Conservation (phyloP, 495 filamentous ascomycete species). For the Neurospora sp. region DNA sequence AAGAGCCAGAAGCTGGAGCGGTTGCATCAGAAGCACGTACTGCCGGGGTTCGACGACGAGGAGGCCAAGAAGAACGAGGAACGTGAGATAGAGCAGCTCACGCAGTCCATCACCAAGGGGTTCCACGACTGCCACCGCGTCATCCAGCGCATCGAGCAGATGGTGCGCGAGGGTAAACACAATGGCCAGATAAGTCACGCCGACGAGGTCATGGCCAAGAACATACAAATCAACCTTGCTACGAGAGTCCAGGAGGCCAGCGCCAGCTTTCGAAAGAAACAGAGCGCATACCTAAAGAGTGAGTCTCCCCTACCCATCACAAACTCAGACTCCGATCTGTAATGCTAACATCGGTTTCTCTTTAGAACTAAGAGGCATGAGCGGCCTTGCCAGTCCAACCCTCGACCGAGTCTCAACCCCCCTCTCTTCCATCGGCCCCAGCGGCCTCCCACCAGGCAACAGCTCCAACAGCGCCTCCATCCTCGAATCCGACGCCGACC, state of each 20-base stretch:
- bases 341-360: slow-evolving; percentile 1
- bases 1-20: slow-evolving; percentile 80
- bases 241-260: slow-evolving; percentile 85
- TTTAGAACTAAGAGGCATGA: slow-evolving; percentile 74
- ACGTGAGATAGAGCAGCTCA: slow-evolving; percentile 77
- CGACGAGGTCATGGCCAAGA: slow-evolving; percentile 92
- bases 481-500: slow-evolving; percentile 82
- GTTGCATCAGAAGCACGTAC: slow-evolving; percentile 91
- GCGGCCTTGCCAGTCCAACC: slow-evolving; percentile 30
- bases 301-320: slow-evolving; percentile 14
- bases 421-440: slow-evolving; percentile 15
- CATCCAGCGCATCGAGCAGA: slow-evolving; percentile 75
- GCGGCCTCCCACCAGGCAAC: slow-evolving; percentile 13
- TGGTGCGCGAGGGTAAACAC: slow-evolving; percentile 67
- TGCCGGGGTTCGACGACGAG: slow-evolving; percentile 95
- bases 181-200: slow-evolving; percentile 59
- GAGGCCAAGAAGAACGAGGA: slow-evolving; percentile 76
- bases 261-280: slow-evolving; percentile 88
- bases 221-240: slow-evolving; percentile 86
- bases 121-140: slow-evolving; percentile 86
- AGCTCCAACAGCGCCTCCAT: slow-evolving; percentile 57
- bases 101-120: slow-evolving; percentile 74
- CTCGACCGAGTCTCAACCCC: slow-evolving; percentile 53
- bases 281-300: slow-evolving; percentile 95
- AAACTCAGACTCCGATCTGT: not conserved